Base-by-base conservation (phyloP, 768 basidiomycete species). In the Coprinopsis cinerea region DNA sequence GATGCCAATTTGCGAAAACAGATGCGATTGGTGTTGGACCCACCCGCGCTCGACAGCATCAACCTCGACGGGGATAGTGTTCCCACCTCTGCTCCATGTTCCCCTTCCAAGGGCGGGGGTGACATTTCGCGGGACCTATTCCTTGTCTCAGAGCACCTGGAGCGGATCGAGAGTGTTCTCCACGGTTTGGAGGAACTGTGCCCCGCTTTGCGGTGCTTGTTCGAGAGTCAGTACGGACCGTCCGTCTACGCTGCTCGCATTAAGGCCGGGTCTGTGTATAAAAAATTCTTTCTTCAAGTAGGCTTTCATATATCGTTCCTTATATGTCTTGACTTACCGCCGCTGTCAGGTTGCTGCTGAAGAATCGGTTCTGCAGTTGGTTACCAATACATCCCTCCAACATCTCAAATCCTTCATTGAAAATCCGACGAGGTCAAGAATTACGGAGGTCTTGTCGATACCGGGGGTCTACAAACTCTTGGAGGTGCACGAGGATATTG, bases 361-460 rank as follows among this genome's bases (percentile, higher is more conserved):
- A 42, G 60, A 61, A 39, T 61, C 60, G 4, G 59, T 61, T 4
- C 46, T 61, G 0, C 58, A 59, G 30, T 41, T 59, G 49, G 47
- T 49, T 1, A 60, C 48, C 27, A 9, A 40, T 13, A 32, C 52
- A 11, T 58, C 59, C 2, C 47, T 59, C n/a, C 10, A 35, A 11
- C 13, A 9, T 4, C 47, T 60, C 17, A 18, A 45, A 7, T 14
- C 10, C 5, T 60, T 58, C 40, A 6, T 55, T 6, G 30, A 11
- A 18, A 17, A 17, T 2, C 57, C 55, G 4, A 40, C 44, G 10
- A 4, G 4, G 9, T 5, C 4, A 30, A 34, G 24, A 4, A 20
- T 47, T 18, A 6, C 32, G 17, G 6, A 13, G 11, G 3, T 47
- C 18, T 4, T 47, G 6, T 3, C 46, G 9, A 25, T 47, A 3